Evolutionary conservation across 2,329 filamentous ascomycete species (phyloP).

Genomic region (Cordyceps fumosorosea): DNA sequence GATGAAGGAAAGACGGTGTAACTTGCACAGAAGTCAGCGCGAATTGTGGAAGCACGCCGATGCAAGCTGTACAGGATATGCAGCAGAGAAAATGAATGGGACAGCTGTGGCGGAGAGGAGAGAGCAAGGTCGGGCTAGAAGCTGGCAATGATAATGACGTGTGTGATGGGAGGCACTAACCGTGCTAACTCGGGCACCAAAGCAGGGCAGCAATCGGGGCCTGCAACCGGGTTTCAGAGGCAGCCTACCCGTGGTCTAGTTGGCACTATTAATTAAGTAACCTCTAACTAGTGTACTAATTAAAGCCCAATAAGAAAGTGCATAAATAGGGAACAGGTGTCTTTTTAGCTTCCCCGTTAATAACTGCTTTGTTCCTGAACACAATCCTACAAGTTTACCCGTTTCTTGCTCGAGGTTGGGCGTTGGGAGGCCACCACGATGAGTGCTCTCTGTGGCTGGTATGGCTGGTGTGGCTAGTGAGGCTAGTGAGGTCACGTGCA

Average conservation of each 20-base stretch:
- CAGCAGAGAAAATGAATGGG: not conserved
- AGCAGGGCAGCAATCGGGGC: slow-evolving; percentile 4
- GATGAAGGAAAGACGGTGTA: not conserved
- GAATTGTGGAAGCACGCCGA: not conserved
- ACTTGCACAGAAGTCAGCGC: not conserved
- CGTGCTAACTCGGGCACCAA: not conserved
- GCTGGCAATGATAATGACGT: slow-evolving; percentile 13
- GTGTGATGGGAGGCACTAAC: not conserved
- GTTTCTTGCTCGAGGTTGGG: not conserved
- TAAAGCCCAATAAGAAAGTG: too few relatives aligned
- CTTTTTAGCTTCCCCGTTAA: not conserved
- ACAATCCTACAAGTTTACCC: not conserved
- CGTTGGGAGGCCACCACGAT: not conserved
- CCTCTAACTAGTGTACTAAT: too few relatives aligned
- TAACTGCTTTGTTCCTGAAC: not conserved
- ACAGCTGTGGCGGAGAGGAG: not conserved
- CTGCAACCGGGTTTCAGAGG: not conserved
- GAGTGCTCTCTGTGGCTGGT: not conserved
- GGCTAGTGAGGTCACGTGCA: not conserved
- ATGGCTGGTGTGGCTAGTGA: not conserved
- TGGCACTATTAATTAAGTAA: too few relatives aligned
- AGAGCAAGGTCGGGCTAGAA: not conserved
- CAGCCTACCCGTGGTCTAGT: too few relatives aligned
- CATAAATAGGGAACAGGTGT: too few relatives aligned
- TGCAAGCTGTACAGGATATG: not conserved